These are phyloP conservation scores for Bothriochloa decipiens DNA, from an alignment of 176 grass and related monocot genomes.

Conservation along the genomic window DNA sequence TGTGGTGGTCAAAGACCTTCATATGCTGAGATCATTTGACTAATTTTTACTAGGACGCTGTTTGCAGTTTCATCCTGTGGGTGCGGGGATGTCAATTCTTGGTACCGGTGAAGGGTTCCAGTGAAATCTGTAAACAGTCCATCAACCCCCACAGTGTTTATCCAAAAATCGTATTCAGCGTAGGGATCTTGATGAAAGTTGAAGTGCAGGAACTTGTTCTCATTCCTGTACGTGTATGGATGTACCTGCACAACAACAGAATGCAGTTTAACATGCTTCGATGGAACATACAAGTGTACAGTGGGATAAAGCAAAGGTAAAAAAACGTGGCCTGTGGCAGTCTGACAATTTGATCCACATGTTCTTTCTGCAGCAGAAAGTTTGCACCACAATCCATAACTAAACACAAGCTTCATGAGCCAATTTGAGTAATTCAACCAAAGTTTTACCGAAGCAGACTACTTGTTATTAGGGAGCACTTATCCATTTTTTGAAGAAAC, in stretches of 20 bases:
- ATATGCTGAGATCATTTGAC: conserved; percentile 65
- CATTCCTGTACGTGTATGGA: conserved; percentile 93
- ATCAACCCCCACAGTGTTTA: conserved; percentile 77
- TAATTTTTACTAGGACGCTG: conserved; percentile 65
- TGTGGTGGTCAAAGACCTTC: conserved; percentile 50
- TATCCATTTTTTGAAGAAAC: background rate
- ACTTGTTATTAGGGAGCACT: background rate
- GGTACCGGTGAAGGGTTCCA: conserved; percentile 70
- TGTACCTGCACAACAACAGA: conserved; percentile 65
- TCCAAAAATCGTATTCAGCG: conserved; percentile 79
- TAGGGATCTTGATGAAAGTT: conserved; percentile 91
- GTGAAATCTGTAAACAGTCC: conserved; percentile 96
- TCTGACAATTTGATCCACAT: background rate
- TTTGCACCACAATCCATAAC: background rate
- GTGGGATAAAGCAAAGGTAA: background rate
- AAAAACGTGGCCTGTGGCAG: background rate
- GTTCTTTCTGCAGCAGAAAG: background rate
- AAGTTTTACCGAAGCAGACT: background rate
- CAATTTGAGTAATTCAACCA: conserved; percentile 7
- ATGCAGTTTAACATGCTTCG: background rate
- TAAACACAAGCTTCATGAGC: background rate
- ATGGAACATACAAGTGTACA: background rate
- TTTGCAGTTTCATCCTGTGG: conserved; percentile 50
- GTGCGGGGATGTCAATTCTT: conserved; percentile 62
- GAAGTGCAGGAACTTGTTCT: conserved; percentile 86